Evolutionary conservation across 116 monocot species (phyloP), one percentile per base, ranked within the genome.

Genomic region (Trichopus zeylanicus): DNA sequence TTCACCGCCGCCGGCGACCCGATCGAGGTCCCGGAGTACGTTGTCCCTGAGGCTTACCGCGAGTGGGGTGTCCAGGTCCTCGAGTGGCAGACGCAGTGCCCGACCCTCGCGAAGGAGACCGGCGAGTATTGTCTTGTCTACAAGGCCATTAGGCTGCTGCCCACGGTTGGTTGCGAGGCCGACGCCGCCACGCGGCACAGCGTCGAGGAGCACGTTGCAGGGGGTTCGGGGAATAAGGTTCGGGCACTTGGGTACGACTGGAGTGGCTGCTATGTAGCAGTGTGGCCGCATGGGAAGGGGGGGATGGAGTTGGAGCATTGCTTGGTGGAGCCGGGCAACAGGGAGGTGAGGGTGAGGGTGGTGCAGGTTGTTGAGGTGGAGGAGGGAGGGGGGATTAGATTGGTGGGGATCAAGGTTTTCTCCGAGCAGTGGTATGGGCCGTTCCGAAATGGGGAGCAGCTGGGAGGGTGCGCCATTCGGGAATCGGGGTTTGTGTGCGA

Each of bases 31-130:
- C 97, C 95, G 9, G 90, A 90, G 48, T 29, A 19, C 51, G 87
- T 95, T 16, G 90, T 95, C 22, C 95, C 95, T 1, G 78, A 79
- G 27, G 97, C 87, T 10, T 97, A 78, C 58, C 68, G 90, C 4
- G 97, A 97, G 31, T 97, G 97, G 91, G 84, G 53, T 5, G 97
- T 90, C 37, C 55, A 73, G 70, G 79, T 90, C 25, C 77, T 79
- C 39, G 97, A 97, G 48, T 97, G 97, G 97, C 97, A 90, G 51
- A 97, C 90, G 4, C 97, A 97, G 59, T 90, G 97, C 75, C 91
- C 90, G 0, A 90, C 97, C 3, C 77, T 97, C 12, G 97, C 97
- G 9, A 28, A 67, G 5, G 77, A 79, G 26, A 12, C 73, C 2
- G 58, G 24, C 1, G 63, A 57, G 0, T 69, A 65, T 8, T 49